Base-by-base conservation (phyloP, 257 asterid species). In the Scutellaria barbata region DNA sequence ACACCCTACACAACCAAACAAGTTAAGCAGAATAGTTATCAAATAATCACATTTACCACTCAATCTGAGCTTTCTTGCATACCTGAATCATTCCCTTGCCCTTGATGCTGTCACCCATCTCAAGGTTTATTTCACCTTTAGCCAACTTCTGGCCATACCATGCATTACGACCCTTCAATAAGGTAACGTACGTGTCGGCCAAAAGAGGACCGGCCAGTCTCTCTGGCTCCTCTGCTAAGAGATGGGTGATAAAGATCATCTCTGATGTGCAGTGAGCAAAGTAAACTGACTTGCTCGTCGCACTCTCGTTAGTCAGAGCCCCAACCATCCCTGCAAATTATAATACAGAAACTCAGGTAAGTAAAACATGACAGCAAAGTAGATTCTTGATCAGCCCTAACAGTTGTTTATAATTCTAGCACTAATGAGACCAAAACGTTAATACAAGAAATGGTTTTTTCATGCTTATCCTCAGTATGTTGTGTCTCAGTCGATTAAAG, bases 1-100 rank as follows among this genome's bases (percentile, higher is more conserved):
- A 93, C 97, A 37, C 98, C 98, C 97, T 93, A 86, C 72, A 4
- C 35, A 30, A 30, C 5, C 35, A 30, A 30, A 4, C 35, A 30
- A 2, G 47, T 42, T 42, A 42, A 42, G 12, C 37, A n/a, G 37
- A 30, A 8, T 22, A 10, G 16, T 39, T 8, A 20, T 8, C 50
- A 64, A 18, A 60, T 22, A 33, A 47, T 51, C 50, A 45, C 35
- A 18, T 57, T 22, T 37, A 8, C 11, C 7, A 30, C 35, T 58
- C 1, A 9, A 48, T 35, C 11, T 39, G 10, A 43, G 6, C 4
- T 41, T 20, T 11, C 4, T 33, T 57, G 4, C 37, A 39, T 85
- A 90, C 97, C 97, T 94, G 99, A 78, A 94, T 94, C 78, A 90
- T 91, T 71, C 99, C 99, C 86, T 94, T 94, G 82, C 99, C 99